A percentile compares a stretch with the other conserved stretches of the same genome.
These are phyloP conservation scores for Trichomonas vaginalis DNA, from an alignment of 208 protist genomes.

Conservation along the genomic window DNA sequence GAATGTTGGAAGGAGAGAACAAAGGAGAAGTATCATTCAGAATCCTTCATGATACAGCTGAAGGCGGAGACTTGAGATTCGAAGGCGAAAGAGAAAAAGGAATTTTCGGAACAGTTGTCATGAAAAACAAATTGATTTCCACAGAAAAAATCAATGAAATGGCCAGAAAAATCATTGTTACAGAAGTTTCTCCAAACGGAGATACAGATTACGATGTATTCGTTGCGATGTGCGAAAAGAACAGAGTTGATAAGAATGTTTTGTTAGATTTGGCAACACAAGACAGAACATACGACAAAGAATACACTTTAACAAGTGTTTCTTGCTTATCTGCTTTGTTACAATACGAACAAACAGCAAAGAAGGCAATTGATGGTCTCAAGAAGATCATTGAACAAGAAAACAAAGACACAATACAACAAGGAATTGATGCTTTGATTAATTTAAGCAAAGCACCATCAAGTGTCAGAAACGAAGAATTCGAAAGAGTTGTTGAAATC, in stretches of 20 bases:
- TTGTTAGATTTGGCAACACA: not conserved
- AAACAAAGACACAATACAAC: not conserved
- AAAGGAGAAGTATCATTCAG: not conserved
- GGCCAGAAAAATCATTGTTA: not conserved
- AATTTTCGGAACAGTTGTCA: not conserved
- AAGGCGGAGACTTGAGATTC: not conserved
- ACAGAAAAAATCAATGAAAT: not conserved
- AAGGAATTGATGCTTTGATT: not conserved
- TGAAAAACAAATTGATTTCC: not conserved
- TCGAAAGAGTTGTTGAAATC: not conserved
- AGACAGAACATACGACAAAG: not conserved
- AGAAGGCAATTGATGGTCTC: not conserved
- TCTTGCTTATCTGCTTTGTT: not conserved
- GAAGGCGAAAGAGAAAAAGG: not conserved
- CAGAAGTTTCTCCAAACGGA: not conserved
- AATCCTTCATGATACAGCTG: not conserved
- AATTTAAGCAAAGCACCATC: not conserved
- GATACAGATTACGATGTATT: not conserved
- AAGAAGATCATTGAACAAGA: not conserved
- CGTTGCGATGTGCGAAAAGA: not conserved
- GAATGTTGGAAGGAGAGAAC: not conserved
- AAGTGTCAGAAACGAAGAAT: not conserved
- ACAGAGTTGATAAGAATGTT: not conserved
- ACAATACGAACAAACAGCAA: not conserved
- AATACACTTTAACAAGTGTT: not conserved